Base-by-base conservation (phyloP, 192 early-diverging fungal species). In the Backusella morwellensis region DNA sequence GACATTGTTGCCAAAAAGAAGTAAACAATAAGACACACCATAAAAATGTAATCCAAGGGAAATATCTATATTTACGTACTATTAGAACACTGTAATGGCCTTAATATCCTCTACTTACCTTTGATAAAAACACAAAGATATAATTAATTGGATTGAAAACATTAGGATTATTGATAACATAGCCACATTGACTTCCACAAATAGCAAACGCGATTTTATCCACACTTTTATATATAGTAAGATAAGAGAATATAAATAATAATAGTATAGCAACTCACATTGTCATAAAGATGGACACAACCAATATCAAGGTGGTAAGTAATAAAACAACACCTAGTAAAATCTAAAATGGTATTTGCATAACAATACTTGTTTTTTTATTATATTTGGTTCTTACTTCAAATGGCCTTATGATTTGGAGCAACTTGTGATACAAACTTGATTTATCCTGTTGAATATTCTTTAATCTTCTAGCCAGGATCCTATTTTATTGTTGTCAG, bases 141-240 rank as follows among this genome's bases (percentile, higher is more conserved):
- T 76, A 79, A 67, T 88, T 87, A 67, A 90, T 76, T 1, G 89
- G 89, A 75, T 90, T 90, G 38, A 85, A 84, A 14, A 89, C 66
- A 29, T 83, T 77, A 17, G 85, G 82, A 44, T 83, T 84, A 4
- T 76, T 84, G 19, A 86, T 79, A 56, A 87, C 85, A 68, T 87
- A 90, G 66, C 89, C 89, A 75, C 89, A 90, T 59, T 81, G 72
- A 12, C 82, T 81, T 4, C 88, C 88, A 59, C 89, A 90, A 35
- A 86, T 74, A 1, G 87, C 83, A 47, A 86, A 81, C 19, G 72
- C 74, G n/a, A 90, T 66, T 50, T 86, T 86, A 50, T 87, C 88
- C 63, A 90, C 79, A 52, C 85, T 89, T 73, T 35, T 66, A 71
- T 77, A 44, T 12, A 42, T 23, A 66, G 59, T 23, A 38, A n/a